Evolutionary conservation across 768 basidiomycete species (phyloP).

Genomic region (Boletellus sp.): DNA sequence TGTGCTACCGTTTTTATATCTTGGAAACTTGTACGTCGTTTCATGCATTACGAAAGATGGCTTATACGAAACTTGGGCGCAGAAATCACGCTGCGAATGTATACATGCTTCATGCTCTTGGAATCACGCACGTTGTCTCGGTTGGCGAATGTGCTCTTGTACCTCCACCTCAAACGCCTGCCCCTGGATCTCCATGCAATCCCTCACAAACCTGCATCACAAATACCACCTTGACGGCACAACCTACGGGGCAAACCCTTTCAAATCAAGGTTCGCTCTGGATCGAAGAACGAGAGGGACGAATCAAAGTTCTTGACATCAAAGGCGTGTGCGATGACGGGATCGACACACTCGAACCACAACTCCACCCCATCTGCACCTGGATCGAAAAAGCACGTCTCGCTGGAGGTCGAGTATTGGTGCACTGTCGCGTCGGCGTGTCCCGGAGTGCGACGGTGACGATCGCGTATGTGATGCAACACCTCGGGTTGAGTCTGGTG

Average conservation of each 20-base stretch:
- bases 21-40: conserved; percentile 84
- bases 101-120: conserved; percentile 92
- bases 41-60: neutral
- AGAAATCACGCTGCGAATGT: conserved; percentile 94
- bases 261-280: conserved; percentile 71
- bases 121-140: conserved; percentile 95
- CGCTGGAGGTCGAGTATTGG: conserved; percentile 85
- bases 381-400: conserved; percentile 88
- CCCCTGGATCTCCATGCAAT: neutral
- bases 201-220: neutral
- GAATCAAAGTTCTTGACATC: conserved; percentile 89
- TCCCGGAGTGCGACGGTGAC: conserved; percentile 91
- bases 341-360: conserved; percentile 88
- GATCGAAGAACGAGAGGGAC: conserved; percentile 83
- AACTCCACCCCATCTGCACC: conserved; percentile 82
- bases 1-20: conserved; percentile 87
- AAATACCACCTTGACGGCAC: conserved; percentile 22
- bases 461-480: conserved; percentile 97
- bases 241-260: conserved; percentile 43
- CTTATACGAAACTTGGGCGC: conserved; percentile 1
- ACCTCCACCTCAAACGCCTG: conserved; percentile 57
- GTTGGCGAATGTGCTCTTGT: conserved; percentile 93
- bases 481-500: conserved; percentile 78
- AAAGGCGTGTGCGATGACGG: conserved; percentile 95
- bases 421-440: conserved; percentile 99